Evolutionary conservation across 352 stramenopile genomes (phyloP).

Genomic region (Globisporangium orthogonon): DNA sequence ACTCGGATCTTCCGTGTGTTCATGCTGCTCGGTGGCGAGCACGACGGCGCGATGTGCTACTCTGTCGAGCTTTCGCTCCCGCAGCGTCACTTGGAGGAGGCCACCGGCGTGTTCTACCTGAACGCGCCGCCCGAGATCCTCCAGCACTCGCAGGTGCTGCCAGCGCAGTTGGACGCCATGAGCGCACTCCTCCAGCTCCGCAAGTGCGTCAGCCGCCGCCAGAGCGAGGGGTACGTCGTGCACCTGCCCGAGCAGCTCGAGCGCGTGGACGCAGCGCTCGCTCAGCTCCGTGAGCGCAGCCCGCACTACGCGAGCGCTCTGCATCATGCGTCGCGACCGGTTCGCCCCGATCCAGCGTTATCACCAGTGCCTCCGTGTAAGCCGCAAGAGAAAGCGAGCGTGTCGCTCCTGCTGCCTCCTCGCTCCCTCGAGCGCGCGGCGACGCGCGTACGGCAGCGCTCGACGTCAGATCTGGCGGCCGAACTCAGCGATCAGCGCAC

Average conservation of each 20-base stretch:
- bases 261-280: slow-evolving; percentile 12
- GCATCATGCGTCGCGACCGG: background rate
- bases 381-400: background rate
- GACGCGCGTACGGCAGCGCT: slow-evolving; percentile 13
- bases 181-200: slow-evolving; percentile 28
- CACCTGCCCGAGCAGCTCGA: slow-evolving; percentile 13
- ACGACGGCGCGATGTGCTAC: slow-evolving; percentile 31
- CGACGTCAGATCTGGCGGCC: slow-evolving; percentile 4
- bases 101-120: slow-evolving; percentile 18
- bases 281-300: background rate
- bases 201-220: slow-evolving; percentile 14
- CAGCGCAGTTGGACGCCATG: slow-evolving; percentile 12
- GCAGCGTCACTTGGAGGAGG: slow-evolving; percentile 18
- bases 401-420: background rate
- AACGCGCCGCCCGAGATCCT: slow-evolving; percentile 13
- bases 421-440: slow-evolving; percentile 13
- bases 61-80: slow-evolving; percentile 11
- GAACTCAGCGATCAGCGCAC: slow-evolving; percentile 12
- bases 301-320: slow-evolving; percentile 5
- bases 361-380: too few species aligned
- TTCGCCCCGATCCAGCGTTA: background rate
- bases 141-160: slow-evolving; percentile 11
- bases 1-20: slow-evolving; percentile 13
- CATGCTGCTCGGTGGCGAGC: slow-evolving; percentile 27
- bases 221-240: slow-evolving; percentile 18